Evolutionary conservation across 1,139 yeast species (phyloP), one percentile per base, ranked within the genome.

Genomic region (Pichia sp.): DNA sequence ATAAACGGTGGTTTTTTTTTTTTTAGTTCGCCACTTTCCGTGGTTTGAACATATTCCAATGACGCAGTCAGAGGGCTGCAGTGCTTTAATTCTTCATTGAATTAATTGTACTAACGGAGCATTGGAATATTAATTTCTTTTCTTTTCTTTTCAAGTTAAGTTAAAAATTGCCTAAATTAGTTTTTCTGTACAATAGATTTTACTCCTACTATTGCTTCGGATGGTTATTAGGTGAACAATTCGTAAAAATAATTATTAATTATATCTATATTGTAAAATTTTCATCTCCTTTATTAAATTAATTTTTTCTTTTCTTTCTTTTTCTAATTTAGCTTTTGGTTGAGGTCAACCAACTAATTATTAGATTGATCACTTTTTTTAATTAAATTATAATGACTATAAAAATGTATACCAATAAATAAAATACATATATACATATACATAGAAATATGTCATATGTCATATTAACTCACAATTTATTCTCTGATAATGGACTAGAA

Each of bases 1-100:
- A 16, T 16, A 16, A 16, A 37, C 37, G 40, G 35, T 36, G 37
- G 33, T 37, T 30, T 35, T 33, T 45, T 34, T 16, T 16, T 39
- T 40, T 41, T 41, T 48, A 40, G 45, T 48, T 50, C 49, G 45
- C 41, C 48, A 42, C 45, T 47, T 39, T 44, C 43, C 44, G 43
- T 37, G 43, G 39, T 25, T 32, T 29, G 47, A 43, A 42, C 48
- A 36, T 36, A 35, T 45, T 46, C 79, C 81, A 73, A 71, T 74
- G 81, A 71, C 74, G 82, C 80, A 71, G 65, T 65, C 77, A 69
- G 66, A 59, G 80, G 77, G 64, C 63, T 73, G 80, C 81, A 76
- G 80, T 75, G 70, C 76, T 59, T 63, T 59, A 59, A 63, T 63
- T 68, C 59, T 49, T 55, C 24, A 50, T 49, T 50, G 69, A 62